A percentile compares a stretch with the other conserved stretches of the same genome.
phyloP scores from a whole-genome alignment of 306 rosid genomes.

The Vigna unguiculata region DNA sequence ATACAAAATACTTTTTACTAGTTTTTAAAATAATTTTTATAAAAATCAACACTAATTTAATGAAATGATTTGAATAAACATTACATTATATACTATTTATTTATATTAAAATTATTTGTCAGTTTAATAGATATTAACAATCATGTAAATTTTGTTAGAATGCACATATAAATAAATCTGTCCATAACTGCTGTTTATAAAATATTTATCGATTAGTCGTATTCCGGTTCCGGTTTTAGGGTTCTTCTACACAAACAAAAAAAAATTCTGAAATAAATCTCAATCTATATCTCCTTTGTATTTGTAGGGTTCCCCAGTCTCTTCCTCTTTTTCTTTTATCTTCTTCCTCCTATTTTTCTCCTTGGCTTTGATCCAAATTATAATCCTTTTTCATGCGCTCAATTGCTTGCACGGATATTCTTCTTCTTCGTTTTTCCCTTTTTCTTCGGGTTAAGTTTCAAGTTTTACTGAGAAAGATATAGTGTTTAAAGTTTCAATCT shows the following conservation, averaged over 20 bases:
- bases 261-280: constrained; percentile 37
- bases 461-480: constrained; percentile 37
- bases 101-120: too few relatives aligned
- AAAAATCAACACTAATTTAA: too few relatives aligned
- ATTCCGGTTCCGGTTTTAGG: constrained; percentile 17
- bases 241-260: constrained; percentile 16
- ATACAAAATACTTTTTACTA: too few relatives aligned
- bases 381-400: constrained; percentile 27
- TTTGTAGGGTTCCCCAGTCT: constrained; percentile 65
- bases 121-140: too few relatives aligned
- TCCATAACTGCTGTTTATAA: neutral
- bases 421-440: constrained; percentile 2
- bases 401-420: constrained; percentile 50
- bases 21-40: too few relatives aligned
- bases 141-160: too few relatives aligned
- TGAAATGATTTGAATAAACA: too few relatives aligned
- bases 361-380: constrained; percentile 45
- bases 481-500: constrained; percentile 45
- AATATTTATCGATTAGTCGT: neutral
- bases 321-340: neutral
- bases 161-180: too few relatives aligned
- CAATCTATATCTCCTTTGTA: constrained; percentile 58
- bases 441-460: constrained; percentile 29
- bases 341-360: constrained; percentile 1
- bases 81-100: too few relatives aligned